Base-by-base conservation (phyloP, 257 asterid genomes). In the Cordia subcordata region DNA sequence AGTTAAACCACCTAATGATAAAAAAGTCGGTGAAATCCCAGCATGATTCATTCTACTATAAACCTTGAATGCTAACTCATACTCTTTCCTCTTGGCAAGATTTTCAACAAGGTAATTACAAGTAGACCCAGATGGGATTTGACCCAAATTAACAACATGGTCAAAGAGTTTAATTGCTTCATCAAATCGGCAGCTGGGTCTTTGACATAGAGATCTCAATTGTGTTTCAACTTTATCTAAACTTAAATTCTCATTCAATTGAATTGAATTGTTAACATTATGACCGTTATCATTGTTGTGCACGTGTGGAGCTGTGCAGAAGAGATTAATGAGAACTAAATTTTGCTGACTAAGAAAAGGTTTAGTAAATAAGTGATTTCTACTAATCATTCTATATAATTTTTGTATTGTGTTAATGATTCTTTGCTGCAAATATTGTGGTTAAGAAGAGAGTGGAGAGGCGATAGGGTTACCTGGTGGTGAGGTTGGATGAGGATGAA, bases 31-130 rank as follows among this genome's bases (percentile, higher is more conserved):
- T 8, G 44, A 57, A 61, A 63, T 57, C 33, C 83, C 82, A 50
- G 35, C 65, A 59, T 22, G 14, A 4, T 64, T 72, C 78, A 79
- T 73, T 75, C 69, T 71, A 71, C 42, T 65, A 35, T 81, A 87
- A 54, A 77, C 72, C 55, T 14, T 46, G 17, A 71, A 65, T 19
- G 83, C 82, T 77, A 70, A 65, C 17, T 45, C 21, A 69, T 82
- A 78, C 63, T 77, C 80, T 63, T 79, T 79, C 16, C 72, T 79
- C 82, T 77, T 85, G 52, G 76, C 85, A 65, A 85, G 85, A 38
- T 59, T 76, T 57, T 69, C 80, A 64, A 85, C 19, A 23, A 87
- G 81, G 65, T 58, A 58, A 60, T 82, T 82, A 66, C 69, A 66
- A 14, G 68, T 45, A 12, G 63, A 23, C 46, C 56, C 72, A n/a